Evolutionary conservation across 768 basidiomycete species (phyloP), one percentile per base, ranked within the genome.

Genomic region (Cantharellus cinnabarinus): DNA sequence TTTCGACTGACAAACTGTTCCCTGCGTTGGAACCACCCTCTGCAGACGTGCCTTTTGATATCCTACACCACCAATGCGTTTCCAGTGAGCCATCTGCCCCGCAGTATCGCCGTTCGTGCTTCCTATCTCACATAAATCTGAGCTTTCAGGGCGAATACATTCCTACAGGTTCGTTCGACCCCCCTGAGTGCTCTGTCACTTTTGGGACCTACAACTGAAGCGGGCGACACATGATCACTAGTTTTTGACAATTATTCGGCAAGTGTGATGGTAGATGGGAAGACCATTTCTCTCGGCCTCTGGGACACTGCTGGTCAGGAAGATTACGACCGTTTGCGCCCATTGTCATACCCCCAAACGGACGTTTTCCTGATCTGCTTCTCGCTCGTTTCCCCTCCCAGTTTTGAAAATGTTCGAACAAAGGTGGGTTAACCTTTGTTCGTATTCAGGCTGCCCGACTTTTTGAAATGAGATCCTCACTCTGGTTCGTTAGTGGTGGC

Each of bases 301-400:
- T 99, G 95, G 95, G 95, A 99, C 78, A 99, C 95, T n/a, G 95
- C 95, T 41, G 95, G 95, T 64, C 95, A 99, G 73, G 95, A 99
- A 72, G 94, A 99, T 75, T 99, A 94, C 69, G 90, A 94, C 73
- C 85, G 95, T 50, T 85, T 99, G 65, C 83, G 95, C 65, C 95
- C 95, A 57, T 79, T 99, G 66, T 94, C 89, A 63, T 99, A 99
- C 74, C 95, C 95, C 35, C 95, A 98, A 73, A 98, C 95, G 50
- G 94, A 99, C 70, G 91, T 99, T 61, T 99, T 99, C 76, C 76
- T 99, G 72, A 93, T 99, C 69, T 99, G 95, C 71, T 99, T 99
- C 76, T 94, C 90, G 55, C 79, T 99, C 62, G 94, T 98, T 69
- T 89, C 87, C 68, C 95, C 95, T 42, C 94, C 95, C 34, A 90